phyloP scores from a whole-genome alignment of 73 alveolate species.

The Breviolum minutum region DNA sequence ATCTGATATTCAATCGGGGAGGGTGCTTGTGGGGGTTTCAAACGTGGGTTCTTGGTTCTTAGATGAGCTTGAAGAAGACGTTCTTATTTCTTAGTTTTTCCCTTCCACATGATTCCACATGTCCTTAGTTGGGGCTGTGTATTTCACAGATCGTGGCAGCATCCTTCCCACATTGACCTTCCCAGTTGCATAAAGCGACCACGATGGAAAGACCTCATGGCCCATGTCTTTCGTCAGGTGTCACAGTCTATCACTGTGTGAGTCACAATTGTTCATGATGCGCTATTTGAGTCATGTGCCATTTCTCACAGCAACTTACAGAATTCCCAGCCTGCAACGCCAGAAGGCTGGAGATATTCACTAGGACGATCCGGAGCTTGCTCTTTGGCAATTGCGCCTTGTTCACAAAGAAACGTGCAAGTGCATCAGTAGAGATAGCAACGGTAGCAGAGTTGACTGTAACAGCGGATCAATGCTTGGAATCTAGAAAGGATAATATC shows the following conservation, averaged over 20 bases:
- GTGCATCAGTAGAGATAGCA: background rate
- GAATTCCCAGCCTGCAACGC: conserved; percentile 26
- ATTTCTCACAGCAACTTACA: no score
- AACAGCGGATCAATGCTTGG: background rate
- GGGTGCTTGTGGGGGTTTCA: no score
- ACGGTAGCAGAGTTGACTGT: no score
- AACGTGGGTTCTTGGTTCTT: no score
- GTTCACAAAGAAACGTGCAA: background rate
- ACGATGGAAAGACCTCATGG: conserved; percentile 44
- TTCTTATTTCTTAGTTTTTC: no score
- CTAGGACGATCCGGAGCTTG: conserved; percentile 26
- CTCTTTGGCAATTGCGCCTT: conserved; percentile 24
- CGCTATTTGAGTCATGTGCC: no score
- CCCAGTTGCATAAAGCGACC: conserved; percentile 72
- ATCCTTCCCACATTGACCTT: background rate
- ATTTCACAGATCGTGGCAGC: no score
- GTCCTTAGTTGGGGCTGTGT: no score
- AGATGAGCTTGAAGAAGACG: background rate
- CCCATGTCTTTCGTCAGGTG: background rate
- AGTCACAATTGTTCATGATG: no score
- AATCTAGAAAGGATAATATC: no score
- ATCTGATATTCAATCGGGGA: background rate
- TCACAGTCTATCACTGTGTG: background rate
- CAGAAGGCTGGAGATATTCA: conserved; percentile 80
- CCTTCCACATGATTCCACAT: no score